phyloP scores from a whole-genome alignment of 371 early-diverging fungal species.

The Mortierella sp. region DNA sequence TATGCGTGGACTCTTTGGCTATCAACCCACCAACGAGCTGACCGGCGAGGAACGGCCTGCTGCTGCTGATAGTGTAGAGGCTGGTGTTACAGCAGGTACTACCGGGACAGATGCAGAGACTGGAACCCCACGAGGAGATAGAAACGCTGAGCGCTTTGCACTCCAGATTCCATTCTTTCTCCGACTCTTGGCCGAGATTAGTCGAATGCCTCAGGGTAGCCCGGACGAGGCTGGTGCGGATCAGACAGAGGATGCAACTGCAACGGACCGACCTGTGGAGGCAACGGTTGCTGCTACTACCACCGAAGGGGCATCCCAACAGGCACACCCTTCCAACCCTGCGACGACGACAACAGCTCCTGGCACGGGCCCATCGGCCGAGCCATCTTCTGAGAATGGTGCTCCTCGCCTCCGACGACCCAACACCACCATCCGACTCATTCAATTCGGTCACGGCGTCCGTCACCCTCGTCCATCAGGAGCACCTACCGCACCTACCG shows the following conservation, averaged over 20 bases:
- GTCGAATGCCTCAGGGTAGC: conserved; percentile 20
- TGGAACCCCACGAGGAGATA: background rate
- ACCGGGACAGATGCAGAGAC: background rate
- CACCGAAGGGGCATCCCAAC: background rate
- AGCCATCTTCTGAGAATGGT: background rate
- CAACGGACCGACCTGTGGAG: background rate
- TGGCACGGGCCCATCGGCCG: background rate
- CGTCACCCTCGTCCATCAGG: conserved; percentile 12
- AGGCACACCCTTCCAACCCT: background rate
- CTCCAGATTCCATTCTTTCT: conserved; percentile 43
- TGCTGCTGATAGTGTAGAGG: background rate
- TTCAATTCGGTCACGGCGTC: conserved; percentile 33
- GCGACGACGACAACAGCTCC: background rate
- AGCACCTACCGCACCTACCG: background rate
- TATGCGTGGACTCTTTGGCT: conserved; percentile 30
- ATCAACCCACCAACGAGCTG: conserved; percentile 25
- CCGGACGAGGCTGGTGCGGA: background rate
- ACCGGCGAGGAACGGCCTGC: conserved; percentile 2
- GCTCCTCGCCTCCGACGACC: conserved; percentile 27
- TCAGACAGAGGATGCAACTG: background rate
- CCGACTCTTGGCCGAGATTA: conserved; percentile 37
- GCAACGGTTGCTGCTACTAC: background rate
- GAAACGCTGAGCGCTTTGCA: background rate
- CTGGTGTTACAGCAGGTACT: background rate
- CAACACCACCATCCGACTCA: conserved; percentile 42